Evolutionary conservation across 2,329 filamentous ascomycete genomes (phyloP).

Genomic region (Gremmenia infestans): DNA sequence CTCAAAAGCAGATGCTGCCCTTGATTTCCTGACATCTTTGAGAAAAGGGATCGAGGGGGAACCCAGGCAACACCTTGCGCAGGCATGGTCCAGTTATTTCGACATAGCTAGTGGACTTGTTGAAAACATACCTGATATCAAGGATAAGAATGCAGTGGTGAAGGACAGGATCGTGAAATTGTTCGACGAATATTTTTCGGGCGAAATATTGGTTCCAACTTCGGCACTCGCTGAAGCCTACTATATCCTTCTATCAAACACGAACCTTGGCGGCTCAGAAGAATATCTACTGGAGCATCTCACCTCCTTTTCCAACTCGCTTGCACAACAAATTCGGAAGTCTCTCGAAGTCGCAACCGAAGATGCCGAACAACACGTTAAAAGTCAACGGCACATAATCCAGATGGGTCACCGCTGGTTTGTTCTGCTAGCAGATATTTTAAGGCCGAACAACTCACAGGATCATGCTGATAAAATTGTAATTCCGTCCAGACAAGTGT

Average conservation of each 20-base stretch:
- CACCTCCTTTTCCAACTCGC: slow-evolving; percentile 56
- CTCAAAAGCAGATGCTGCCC: slow-evolving; percentile 46
- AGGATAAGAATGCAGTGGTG: slow-evolving; percentile 41
- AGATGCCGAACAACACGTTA: slow-evolving; percentile 34
- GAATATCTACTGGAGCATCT: slow-evolving; percentile 35
- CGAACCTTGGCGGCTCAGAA: slow-evolving; percentile 39
- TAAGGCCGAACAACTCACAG: slow-evolving; percentile 31
- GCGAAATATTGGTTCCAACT: slow-evolving; percentile 3
- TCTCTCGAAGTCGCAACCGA: slow-evolving; percentile 75
- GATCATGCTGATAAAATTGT: slow-evolving; percentile 10
- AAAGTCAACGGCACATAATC: slow-evolving; percentile 40
- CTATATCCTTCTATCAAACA: slow-evolving; percentile 38
- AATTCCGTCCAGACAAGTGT: slow-evolving; percentile 17
- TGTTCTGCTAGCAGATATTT: slow-evolving; percentile 31
- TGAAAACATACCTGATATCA: slow-evolving; percentile 39
- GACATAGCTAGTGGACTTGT: slow-evolving; percentile 53
- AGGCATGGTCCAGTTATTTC: slow-evolving; percentile 74
- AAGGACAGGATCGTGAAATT: slow-evolving; percentile 49
- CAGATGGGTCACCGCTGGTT: slow-evolving; percentile 66
- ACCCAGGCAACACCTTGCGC: slow-evolving; percentile 58
- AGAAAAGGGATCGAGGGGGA: slow-evolving; percentile 69
- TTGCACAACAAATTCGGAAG: slow-evolving; percentile 64
- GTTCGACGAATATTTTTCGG: slow-evolving; percentile 46
- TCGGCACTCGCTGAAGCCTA: slow-evolving; percentile 39
- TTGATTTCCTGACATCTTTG: slow-evolving; percentile 60